These are phyloP conservation scores for Amphibolis antarctica DNA, from an alignment of 106 monocot genomes.

Conservation along the genomic window DNA sequence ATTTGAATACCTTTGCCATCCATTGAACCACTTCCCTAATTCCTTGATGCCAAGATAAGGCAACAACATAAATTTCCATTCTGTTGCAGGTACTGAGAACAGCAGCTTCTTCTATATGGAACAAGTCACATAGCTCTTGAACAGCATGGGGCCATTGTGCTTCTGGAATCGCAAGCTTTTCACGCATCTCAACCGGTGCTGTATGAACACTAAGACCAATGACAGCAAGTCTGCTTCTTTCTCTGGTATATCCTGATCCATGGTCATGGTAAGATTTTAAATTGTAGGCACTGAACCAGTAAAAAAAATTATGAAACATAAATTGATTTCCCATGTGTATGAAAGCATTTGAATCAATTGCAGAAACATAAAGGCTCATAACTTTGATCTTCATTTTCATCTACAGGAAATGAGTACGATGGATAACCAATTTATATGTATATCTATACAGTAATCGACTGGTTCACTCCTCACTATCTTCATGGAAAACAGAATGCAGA, in stretches of 20 bases:
- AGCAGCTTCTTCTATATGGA: conserved; percentile 97
- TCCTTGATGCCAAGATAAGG: conserved; percentile 90
- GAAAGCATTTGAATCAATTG: too few relatives aligned
- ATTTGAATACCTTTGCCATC: conserved; percentile 79
- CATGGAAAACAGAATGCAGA: too few relatives aligned
- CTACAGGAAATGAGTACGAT: too few relatives aligned
- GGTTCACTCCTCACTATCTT: too few relatives aligned
- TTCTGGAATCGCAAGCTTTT: conserved; percentile 95
- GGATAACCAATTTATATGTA: too few relatives aligned
- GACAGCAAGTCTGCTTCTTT: conserved; percentile 85
- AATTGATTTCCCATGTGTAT: too few relatives aligned
- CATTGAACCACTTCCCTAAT: conserved; percentile 90
- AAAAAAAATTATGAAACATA: too few relatives aligned
- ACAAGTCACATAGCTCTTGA: conserved; percentile 69
- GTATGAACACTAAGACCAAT: conserved; percentile 89
- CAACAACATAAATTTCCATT: conserved; percentile 97
- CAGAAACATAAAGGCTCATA: too few relatives aligned
- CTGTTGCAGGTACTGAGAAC: conserved; percentile 98
- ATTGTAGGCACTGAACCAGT: too few relatives aligned
- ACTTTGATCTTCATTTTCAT: too few relatives aligned
- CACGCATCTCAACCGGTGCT: conserved; percentile 95
- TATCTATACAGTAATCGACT: too few relatives aligned
- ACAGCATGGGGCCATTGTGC: conserved; percentile 84
- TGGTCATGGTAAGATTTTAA: too few relatives aligned
- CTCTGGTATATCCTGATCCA: conserved; percentile 92